Conservation (phyloP, 768 basidiomycete species). For the Pisolithus marmoratus region DNA sequence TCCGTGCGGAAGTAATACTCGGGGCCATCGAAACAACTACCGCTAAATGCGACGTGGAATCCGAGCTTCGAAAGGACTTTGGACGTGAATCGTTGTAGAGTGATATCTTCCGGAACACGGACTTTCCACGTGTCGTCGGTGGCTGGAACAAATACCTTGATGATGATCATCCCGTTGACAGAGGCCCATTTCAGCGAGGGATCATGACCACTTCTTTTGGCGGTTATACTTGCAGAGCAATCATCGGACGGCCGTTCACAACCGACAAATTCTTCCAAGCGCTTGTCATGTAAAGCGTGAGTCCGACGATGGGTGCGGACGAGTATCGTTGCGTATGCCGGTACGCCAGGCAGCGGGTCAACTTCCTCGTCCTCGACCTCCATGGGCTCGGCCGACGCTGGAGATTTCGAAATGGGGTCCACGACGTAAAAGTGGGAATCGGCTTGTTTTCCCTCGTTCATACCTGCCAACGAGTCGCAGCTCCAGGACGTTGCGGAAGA, state of each 20-base stretch:
- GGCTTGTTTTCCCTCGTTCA: too few species aligned
- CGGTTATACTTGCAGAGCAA: background rate
- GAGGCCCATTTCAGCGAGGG: slow-evolving; percentile 24
- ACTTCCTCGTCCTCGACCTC: background rate
- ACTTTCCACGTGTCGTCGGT: slow-evolving; percentile 38
- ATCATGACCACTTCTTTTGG: background rate
- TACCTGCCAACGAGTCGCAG: too few species aligned
- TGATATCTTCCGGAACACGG: slow-evolving; percentile 27
- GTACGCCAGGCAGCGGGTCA: too few species aligned
- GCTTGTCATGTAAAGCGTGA: background rate
- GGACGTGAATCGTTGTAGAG: slow-evolving; percentile 26
- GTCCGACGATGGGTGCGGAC: slow-evolving; percentile 3
- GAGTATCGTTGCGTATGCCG: background rate
- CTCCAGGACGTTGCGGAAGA: too few species aligned
- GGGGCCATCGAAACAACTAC: slow-evolving; percentile 24
- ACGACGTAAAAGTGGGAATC: background rate
- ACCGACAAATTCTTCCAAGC: background rate
- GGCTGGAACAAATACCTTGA: slow-evolving; percentile 36
- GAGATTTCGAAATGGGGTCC: background rate
- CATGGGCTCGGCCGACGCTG: background rate
- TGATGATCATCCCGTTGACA: slow-evolving; percentile 28
- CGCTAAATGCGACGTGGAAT: slow-evolving; percentile 29
- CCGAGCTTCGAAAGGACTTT: slow-evolving; percentile 32
- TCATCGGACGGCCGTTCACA: background rate
- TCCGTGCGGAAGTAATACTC: slow-evolving; percentile 26